A percentile compares a stretch with the other conserved stretches of the same genome.
These are phyloP conservation scores for Arthrobotrys pseudoclavata DNA, from an alignment of 2,329 filamentous ascomycete genomes.

Conservation along the genomic window DNA sequence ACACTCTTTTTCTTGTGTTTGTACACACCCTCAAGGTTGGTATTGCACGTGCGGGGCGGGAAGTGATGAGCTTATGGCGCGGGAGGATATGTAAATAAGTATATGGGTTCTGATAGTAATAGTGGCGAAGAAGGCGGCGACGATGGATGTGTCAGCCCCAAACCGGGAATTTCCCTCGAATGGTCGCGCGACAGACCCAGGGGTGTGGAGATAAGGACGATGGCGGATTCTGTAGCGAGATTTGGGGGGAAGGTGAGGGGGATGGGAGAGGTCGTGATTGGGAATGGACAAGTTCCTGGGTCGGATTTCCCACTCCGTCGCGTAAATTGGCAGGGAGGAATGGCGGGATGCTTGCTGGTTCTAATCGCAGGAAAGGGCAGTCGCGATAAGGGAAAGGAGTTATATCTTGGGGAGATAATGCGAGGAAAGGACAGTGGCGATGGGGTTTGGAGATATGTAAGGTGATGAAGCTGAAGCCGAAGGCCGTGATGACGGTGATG, in stretches of 20 bases:
- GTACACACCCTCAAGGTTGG: conserved; percentile 11
- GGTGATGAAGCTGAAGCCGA: conserved; percentile 14
- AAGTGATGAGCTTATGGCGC: conserved; percentile 9
- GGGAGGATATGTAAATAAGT: conserved; percentile 23
- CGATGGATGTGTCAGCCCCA: conserved; percentile 1
- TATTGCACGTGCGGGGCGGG: conserved; percentile 33
- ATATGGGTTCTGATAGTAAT: background rate
- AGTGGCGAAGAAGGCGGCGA: background rate
- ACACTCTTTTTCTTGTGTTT: conserved; percentile 37
- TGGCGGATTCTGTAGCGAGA: conserved; percentile 23
- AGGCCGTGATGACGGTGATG: background rate
- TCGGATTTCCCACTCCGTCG: conserved; percentile 30
- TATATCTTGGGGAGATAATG: background rate
- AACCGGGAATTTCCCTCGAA: conserved; percentile 15
- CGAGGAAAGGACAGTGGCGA: conserved; percentile 3
- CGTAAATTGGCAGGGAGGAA: conserved; percentile 38
- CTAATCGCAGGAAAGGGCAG: conserved; percentile 3
- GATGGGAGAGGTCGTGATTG: conserved; percentile 30
- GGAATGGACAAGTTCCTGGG: background rate
- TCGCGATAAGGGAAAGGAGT: conserved; percentile 41
- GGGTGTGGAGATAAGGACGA: conserved; percentile 13
- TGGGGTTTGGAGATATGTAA: background rate
- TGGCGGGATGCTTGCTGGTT: conserved; percentile 15
- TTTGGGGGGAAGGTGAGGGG: conserved; percentile 40
- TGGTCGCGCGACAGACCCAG: conserved; percentile 38